Conservation (phyloP, 306 rosid species). For the Arachis stenosperma region DNA sequence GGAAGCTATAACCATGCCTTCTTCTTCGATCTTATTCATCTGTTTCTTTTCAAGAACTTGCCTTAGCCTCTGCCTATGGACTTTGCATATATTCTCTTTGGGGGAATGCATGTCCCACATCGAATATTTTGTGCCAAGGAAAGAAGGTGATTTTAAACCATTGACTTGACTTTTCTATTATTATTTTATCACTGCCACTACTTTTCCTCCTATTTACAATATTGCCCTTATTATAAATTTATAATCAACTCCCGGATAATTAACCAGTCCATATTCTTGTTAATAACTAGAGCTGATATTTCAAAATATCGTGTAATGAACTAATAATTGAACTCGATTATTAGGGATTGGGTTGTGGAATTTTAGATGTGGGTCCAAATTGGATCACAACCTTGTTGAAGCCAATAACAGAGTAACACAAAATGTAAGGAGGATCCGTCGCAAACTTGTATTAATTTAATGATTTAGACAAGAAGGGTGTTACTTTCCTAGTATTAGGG, state of each 20-base stretch:
- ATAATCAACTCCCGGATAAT: neutral
- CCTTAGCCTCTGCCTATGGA: neutral
- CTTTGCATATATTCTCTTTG: neutral
- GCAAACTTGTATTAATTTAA: neutral
- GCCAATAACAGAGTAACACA: neutral
- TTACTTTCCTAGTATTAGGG: neutral
- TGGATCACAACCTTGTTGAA: neutral
- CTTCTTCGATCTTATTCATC: neutral
- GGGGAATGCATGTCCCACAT: slow-evolving; percentile 22
- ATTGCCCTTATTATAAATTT: slow-evolving; percentile 13
- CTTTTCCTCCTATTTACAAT: slow-evolving; percentile 29
- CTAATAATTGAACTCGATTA: too few species aligned
- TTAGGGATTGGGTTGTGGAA: too few species aligned
- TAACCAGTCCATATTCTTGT: too few species aligned
- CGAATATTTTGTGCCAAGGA: slow-evolving; percentile 36
- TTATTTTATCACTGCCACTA: slow-evolving; percentile 16
- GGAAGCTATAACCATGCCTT: slow-evolving; percentile 51
- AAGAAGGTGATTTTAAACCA: slow-evolving; percentile 32
- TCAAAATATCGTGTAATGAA: neutral
- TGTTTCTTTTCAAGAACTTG: too few species aligned
- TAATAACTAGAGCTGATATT: neutral
- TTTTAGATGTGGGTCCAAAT: neutral
- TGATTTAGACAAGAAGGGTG: neutral
- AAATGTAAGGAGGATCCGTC: neutral
- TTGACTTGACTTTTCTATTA: slow-evolving; percentile 11